Conservation (phyloP, 768 basidiomycete species). For the Suillus cothurnatus region DNA sequence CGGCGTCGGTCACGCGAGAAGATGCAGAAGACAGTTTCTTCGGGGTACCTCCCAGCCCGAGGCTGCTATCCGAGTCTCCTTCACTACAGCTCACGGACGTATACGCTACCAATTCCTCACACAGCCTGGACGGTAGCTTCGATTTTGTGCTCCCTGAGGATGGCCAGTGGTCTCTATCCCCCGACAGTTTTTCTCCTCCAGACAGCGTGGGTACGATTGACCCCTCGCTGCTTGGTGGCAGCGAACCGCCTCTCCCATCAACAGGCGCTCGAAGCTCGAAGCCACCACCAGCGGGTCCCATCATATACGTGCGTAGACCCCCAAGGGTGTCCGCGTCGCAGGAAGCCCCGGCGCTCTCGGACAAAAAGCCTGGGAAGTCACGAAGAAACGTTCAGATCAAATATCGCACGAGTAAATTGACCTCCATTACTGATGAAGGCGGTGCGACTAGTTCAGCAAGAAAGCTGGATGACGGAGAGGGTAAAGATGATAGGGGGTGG, state of each 20-base stretch:
- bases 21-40: conserved; percentile 24
- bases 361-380: conserved; percentile 6
- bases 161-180: conserved; percentile 1
- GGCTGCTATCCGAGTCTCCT: not conserved
- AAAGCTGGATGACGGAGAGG: conserved; percentile 5
- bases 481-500: not conserved
- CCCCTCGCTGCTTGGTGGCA: conserved; percentile 30
- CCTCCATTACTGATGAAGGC: conserved; percentile 3
- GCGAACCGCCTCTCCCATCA: conserved; percentile 9
- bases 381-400: conserved; percentile 33
- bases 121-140: conserved; percentile 3
- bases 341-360: conserved; percentile 19
- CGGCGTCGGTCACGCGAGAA: conserved; percentile 8
- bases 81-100: not conserved
- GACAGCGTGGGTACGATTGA: conserved; percentile 25
- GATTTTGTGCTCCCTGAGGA: conserved; percentile 16
- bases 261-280: conserved; percentile 12
- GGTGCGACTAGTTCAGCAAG: not conserved
- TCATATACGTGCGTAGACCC: conserved; percentile 34
- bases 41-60: conserved; percentile 31
- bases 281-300: conserved; percentile 24
- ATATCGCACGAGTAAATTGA: conserved; percentile 21
- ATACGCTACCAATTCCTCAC: conserved; percentile 1
- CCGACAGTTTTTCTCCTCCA: not conserved
- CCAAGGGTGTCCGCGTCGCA: conserved; percentile 18